Evolutionary conservation across 371 early-diverging fungal species (phyloP), one percentile per base, ranked within the genome.

Genomic region (Apophysomyces sp.): DNA sequence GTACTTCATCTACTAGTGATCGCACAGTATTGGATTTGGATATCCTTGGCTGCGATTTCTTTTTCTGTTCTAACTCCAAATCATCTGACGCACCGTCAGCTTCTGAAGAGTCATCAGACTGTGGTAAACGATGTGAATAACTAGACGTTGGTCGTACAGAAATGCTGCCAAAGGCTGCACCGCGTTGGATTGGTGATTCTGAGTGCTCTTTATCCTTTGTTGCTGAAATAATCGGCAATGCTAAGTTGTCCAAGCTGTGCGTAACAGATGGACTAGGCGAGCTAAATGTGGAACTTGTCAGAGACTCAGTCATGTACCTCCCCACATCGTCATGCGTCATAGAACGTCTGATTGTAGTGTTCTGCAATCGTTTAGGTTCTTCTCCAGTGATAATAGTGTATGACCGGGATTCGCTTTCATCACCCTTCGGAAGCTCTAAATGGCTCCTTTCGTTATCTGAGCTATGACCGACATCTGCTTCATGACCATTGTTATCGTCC

Each of bases 111-210:
- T n/a, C 55, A 31, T 44, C 55, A 40, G 28, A 49, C 24, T 54
- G 58, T n/a, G 60, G 57, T 18, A 64, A 40, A 6, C 61, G 62
- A 37, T 62, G 52, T 0, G 27, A 27, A 49, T 69, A 69, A 9
- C 62, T 44, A 0, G 69, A 58, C 3, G 69, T 65, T 4, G 69
- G 61, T 16, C 55, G 40, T 28, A 69, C 69, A n/a, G 65, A 52
- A 0, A 69, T 37, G 28, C 62, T 69, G 24, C 69, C 69, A 49
- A 61, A 61, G 7, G 15, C 13, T 34, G 34, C 8, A 13, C 34
- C 49, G 24, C 21, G 49, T 44, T 44, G 49, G 26, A 44, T 44
- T 21, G 49, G 49, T 9, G 49, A 44, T 3, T 44, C 49, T 44
- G 9, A 4, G 8, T 21, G n/a, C 49, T 21, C 49, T 44, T 37